These are phyloP conservation scores for Monilinia aucupariae DNA, from an alignment of 2,329 filamentous ascomycete species.

Conservation along the genomic window DNA sequence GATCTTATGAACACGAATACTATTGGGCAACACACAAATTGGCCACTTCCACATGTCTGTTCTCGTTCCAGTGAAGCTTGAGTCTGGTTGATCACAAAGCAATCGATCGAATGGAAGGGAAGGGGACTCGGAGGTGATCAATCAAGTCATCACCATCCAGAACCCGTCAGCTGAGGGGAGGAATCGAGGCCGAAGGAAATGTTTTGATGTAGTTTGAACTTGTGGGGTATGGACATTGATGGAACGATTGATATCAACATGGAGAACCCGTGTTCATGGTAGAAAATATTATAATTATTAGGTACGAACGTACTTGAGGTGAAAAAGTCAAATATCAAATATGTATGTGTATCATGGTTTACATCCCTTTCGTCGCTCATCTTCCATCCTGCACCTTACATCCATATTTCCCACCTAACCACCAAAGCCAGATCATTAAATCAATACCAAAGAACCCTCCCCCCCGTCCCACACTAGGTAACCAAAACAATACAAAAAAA, in stretches of 20 bases:
- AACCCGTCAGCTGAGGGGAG: no score
- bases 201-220: no score
- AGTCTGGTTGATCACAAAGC: no score
- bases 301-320: neutral
- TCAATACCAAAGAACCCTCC: no score
- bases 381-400: neutral
- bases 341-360: neutral
- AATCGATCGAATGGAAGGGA: no score
- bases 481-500: neutral
- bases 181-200: no score
- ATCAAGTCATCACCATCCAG: no score
- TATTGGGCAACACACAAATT: neutral
- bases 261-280: no score
- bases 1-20: neutral
- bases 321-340: neutral
- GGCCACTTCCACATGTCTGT: neutral
- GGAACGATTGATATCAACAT: no score
- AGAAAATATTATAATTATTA: neutral
- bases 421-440: no score
- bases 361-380: neutral
- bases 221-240: no score
- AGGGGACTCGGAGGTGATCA: no score
- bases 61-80: neutral
- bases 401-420: neutral
- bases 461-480: neutral